phyloP scores from a whole-genome alignment of 108 stramenopile genomes.

The Chaetoceros tenuissimus region DNA sequence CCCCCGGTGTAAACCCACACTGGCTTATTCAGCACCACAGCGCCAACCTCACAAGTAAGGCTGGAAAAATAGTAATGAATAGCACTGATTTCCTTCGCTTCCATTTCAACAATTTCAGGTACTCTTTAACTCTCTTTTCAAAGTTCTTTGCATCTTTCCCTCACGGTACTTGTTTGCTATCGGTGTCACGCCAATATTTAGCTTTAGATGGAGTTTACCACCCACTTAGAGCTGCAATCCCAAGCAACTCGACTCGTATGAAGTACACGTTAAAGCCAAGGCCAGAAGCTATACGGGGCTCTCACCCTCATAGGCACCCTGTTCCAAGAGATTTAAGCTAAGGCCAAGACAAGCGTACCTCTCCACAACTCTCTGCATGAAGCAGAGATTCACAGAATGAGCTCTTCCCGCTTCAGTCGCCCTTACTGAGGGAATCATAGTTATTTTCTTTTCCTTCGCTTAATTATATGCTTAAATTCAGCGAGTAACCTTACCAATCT shows the following conservation, averaged over 20 bases:
- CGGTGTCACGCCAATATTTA: slow-evolving; percentile 92
- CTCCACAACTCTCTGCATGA: slow-evolving; percentile 82
- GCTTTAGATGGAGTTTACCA: slow-evolving; percentile 96
- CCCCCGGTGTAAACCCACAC: slow-evolving; percentile 33
- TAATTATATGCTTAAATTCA: slow-evolving; percentile 98
- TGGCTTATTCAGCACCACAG: slow-evolving; percentile 49
- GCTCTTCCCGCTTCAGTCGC: slow-evolving; percentile 94
- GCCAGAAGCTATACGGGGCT: slow-evolving; percentile 90
- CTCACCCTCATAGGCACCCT: slow-evolving; percentile 88
- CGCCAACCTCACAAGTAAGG: slow-evolving; percentile 45
- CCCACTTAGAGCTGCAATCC: slow-evolving; percentile 93
- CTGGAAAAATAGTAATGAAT: slow-evolving; percentile 41
- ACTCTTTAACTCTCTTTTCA: slow-evolving; percentile 98
- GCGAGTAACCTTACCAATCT: slow-evolving; percentile 87
- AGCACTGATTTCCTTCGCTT: slow-evolving; percentile 89
- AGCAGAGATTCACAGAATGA: slow-evolving; percentile 73
- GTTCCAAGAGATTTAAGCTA: slow-evolving; percentile 87
- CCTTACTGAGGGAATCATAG: slow-evolving; percentile 93
- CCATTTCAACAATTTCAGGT: slow-evolving; percentile 96
- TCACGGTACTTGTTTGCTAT: slow-evolving; percentile 95
- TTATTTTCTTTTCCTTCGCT: slow-evolving; percentile 97
- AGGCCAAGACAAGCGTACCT: slow-evolving; percentile 49
- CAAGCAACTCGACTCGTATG: slow-evolving; percentile 93
- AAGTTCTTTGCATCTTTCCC: slow-evolving; percentile 94
- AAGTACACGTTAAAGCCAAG: slow-evolving; percentile 52